Evolutionary conservation across 257 asterid species (phyloP), one percentile per base, ranked within the genome.

Genomic region (Fraxinus cuspidata): DNA sequence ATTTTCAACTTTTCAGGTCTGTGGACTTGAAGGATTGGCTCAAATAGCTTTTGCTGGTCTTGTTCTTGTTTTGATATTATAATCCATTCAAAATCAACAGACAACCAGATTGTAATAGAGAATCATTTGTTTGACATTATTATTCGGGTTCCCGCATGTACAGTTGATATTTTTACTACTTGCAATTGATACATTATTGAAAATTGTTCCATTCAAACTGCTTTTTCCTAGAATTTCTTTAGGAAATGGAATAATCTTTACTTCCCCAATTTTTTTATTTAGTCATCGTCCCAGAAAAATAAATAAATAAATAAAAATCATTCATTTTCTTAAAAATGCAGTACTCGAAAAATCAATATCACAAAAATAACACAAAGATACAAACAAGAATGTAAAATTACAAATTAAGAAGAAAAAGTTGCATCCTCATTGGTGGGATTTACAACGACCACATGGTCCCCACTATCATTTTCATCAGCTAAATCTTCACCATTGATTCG

Each of bases 401-500:
- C 21, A 42, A 2, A 13, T 7, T 12, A 72, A 29, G 72, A 70
- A 68, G 71, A 67, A 35, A 60, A 44, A 56, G 60, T 63, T 2
- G 79, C 68, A 60, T 74, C 78, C 35, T 70, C 83, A 27, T 34
- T 19, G 9, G 53, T 71, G 9, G 85, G 84, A 0, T 78, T 83
- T 38, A n/a, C 83, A 13, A 58, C 78, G 0, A 78, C 72, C 12
- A 56, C 69, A 4, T 15, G n/a, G 56, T 15, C n/a, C 7, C n/a
- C 56, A 15, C 56, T 0, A 38, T 73, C 28, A 51, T 34, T 69
- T 4, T 34, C 72, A 40, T 77, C 73, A 72, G 40, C 28, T 16
- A 71, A 76, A 40, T 80, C 85, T 21, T 77, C 85, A n/a, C 90
- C 90, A 34, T 82, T 78, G 23, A 90, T 84, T 70, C 85, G 96